Conservation (phyloP, 495 filamentous ascomycete species). For the Astrocystis sublimbata region DNA sequence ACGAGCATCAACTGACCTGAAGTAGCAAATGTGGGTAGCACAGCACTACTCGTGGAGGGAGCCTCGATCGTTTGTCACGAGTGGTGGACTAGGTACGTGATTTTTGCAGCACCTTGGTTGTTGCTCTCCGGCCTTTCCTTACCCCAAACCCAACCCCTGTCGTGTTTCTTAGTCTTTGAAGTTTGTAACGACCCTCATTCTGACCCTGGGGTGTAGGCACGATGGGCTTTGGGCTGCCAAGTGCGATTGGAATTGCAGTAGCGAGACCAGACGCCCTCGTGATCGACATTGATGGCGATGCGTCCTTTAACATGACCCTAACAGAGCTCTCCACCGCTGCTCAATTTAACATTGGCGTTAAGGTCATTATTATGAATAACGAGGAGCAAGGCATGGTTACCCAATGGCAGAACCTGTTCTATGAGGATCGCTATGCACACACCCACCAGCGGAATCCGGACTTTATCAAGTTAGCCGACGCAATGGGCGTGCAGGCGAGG, state of each 20-base stretch:
- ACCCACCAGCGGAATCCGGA: conserved; percentile 90
- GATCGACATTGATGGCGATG: conserved; percentile 93
- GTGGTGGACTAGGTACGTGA: conserved; percentile 79
- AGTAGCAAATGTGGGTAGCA: conserved; percentile 86
- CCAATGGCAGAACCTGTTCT: conserved; percentile 93
- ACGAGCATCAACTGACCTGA: conserved; percentile 2
- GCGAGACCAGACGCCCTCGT: conserved; percentile 84
- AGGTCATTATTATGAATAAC: conserved; percentile 91
- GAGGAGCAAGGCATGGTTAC: conserved; percentile 98
- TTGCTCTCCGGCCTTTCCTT: not conserved
- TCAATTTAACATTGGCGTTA: conserved; percentile 91
- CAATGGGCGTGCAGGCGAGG: conserved; percentile 76
- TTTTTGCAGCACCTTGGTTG: not conserved
- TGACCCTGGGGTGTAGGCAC: conserved; percentile 1
- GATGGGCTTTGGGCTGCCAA: conserved; percentile 93
- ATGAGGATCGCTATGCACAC: conserved; percentile 87
- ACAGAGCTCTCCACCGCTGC: conserved; percentile 84
- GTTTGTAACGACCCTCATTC: conserved; percentile 3
- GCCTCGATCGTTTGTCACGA: conserved; percentile 86
- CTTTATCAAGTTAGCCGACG: conserved; percentile 80
- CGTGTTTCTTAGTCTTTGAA: conserved; percentile 1
- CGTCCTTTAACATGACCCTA: conserved; percentile 93
- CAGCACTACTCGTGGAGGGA: conserved; percentile 91
- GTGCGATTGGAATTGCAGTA: conserved; percentile 92
- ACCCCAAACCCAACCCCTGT: not conserved